Conservation (phyloP, 2,329 filamentous ascomycete species). For the Calonectria pseudoturangicola region DNA sequence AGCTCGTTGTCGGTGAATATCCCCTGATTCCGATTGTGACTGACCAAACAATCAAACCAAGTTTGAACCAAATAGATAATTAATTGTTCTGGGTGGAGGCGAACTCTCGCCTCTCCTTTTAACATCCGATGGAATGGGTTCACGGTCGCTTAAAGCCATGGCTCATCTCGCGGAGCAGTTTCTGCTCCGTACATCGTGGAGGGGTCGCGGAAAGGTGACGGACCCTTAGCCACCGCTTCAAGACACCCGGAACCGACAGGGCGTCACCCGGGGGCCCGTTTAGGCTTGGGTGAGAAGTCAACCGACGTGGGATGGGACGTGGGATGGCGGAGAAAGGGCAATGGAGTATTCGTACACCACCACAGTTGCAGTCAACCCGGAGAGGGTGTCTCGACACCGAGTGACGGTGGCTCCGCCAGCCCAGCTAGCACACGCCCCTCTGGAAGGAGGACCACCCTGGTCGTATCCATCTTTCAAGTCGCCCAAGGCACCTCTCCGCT, state of each 20-base stretch:
- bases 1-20: conserved; percentile 14
- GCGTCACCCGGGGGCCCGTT: conserved; percentile 26
- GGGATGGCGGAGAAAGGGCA: conserved; percentile 38
- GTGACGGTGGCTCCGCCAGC: conserved; percentile 48
- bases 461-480: conserved; percentile 18
- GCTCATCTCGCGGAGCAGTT: conserved; percentile 21
- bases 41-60: background rate
- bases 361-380: conserved; percentile 37
- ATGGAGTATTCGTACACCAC: conserved; percentile 26
- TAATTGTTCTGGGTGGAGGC: background rate
- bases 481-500: background rate
- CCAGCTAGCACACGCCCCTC: conserved; percentile 42
- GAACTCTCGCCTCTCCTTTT: conserved; percentile 28
- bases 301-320: conserved; percentile 42
- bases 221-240: conserved; percentile 9
- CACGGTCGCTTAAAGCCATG: conserved; percentile 14
- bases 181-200: conserved; percentile 7
- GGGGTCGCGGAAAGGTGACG: background rate
- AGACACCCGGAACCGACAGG: conserved; percentile 25
- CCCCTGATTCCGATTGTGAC: background rate
- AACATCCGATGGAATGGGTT: conserved; percentile 30
- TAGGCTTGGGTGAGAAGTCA: conserved; percentile 29
- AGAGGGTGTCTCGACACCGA: conserved; percentile 44
- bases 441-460: conserved; percentile 26
- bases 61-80: background rate